A percentile compares a stretch with the other conserved stretches of the same genome.
Conservation (phyloP, 2,329 filamentous ascomycete species). For the Zymoseptoria ardabiliae region DNA sequence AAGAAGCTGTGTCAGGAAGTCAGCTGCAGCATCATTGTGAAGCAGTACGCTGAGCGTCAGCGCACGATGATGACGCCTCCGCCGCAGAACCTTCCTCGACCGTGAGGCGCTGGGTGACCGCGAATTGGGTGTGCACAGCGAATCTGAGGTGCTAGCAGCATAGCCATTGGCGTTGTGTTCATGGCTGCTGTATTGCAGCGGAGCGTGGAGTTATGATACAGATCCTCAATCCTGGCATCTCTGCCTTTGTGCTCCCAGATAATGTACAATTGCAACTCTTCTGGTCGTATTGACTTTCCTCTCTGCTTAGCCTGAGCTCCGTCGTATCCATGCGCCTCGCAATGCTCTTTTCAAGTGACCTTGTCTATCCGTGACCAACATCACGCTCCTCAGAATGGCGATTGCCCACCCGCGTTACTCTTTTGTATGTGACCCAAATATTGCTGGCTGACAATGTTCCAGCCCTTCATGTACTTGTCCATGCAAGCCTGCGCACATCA, state of each 20-base stretch:
- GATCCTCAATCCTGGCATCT: background rate
- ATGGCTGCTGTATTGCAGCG: conserved; percentile 3
- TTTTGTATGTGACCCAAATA: conserved; percentile 45
- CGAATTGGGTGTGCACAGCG: no score
- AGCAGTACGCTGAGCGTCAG: conserved; percentile 63
- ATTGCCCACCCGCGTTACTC: conserved; percentile 22
- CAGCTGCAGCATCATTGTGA: conserved; percentile 73
- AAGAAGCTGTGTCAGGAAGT: conserved; percentile 79
- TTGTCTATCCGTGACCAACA: background rate
- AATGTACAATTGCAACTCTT: conserved; percentile 7
- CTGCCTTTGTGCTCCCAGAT: background rate
- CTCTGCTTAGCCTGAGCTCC: background rate
- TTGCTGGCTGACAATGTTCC: conserved; percentile 45
- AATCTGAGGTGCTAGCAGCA: conserved; percentile 1
- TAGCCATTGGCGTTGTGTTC: background rate
- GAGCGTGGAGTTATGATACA: conserved; percentile 11
- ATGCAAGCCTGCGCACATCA: conserved; percentile 35
- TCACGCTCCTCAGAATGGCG: conserved; percentile 4
- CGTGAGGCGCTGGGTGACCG: conserved; percentile 14
- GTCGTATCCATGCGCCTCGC: conserved; percentile 2
- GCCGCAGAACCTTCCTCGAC: conserved; percentile 19
- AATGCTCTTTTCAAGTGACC: conserved; percentile 1
- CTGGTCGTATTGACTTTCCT: background rate
- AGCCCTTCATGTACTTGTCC: conserved; percentile 50
- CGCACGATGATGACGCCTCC: conserved; percentile 33